Conservation (phyloP, 1,139 yeast genomes). For the Suhomyces kunorum region DNA sequence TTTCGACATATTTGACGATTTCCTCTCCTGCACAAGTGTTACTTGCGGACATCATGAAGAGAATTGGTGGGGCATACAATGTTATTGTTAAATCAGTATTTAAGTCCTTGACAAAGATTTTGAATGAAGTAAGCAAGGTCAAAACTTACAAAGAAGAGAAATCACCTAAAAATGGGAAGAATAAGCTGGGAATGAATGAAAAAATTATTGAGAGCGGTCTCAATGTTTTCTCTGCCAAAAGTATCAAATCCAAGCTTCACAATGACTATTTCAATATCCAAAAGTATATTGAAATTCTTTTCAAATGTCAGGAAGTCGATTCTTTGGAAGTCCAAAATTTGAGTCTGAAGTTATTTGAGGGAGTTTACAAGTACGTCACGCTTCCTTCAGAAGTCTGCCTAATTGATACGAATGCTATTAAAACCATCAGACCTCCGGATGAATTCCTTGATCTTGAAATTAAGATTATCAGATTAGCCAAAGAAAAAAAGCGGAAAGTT, state of each 20-base stretch:
- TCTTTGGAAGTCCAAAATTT: slow-evolving; percentile 52
- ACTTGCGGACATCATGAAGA: slow-evolving; percentile 69
- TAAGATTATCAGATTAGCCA: slow-evolving; percentile 57
- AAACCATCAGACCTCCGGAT: slow-evolving; percentile 65
- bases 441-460: slow-evolving; percentile 56
- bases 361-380: slow-evolving; percentile 47
- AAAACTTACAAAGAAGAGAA: not conserved
- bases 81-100: slow-evolving; percentile 53
- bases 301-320: slow-evolving; percentile 60
- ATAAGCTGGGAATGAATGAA: not conserved
- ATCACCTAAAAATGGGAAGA: not conserved
- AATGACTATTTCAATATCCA: slow-evolving; percentile 58
- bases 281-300: slow-evolving; percentile 48
- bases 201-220: slow-evolving; percentile 71
- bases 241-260: slow-evolving; percentile 55
- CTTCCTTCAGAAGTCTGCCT: slow-evolving; percentile 65
- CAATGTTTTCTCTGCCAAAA: slow-evolving; percentile 52
- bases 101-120: slow-evolving; percentile 50
- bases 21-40: slow-evolving; percentile 72
- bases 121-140: slow-evolving; percentile 36
- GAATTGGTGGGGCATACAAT: slow-evolving; percentile 68
- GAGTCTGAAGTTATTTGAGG: slow-evolving; percentile 54
- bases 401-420: slow-evolving; percentile 48
- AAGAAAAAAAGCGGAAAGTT: slow-evolving; percentile 52
- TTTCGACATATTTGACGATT: slow-evolving; percentile 72